Conservation (phyloP, 2,329 filamentous ascomycete species). For the Pyricularia sp. region DNA sequence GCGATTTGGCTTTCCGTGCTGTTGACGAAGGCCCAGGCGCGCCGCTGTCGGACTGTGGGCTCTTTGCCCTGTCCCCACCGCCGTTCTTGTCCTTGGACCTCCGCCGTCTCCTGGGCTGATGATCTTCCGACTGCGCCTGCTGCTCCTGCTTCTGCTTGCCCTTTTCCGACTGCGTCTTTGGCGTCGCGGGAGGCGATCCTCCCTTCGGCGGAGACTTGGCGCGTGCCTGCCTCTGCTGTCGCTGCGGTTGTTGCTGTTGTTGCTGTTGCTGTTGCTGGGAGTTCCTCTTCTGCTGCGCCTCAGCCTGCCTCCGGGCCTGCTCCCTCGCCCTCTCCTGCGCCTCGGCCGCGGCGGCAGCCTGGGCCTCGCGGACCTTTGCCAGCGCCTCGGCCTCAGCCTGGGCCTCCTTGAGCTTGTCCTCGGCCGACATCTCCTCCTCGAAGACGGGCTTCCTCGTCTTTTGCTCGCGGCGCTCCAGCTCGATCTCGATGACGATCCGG, state of each 20-base stretch:
- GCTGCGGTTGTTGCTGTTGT: neutral
- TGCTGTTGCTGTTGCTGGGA: neutral
- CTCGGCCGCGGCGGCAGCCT: neutral
- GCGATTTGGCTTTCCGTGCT: neutral
- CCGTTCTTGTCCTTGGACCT: neutral
- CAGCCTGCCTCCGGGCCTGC: neutral
- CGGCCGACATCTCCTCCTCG: neutral
- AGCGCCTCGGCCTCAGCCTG: constrained; percentile 1
- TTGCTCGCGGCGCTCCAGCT: constrained; percentile 42
- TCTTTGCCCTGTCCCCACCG: neutral
- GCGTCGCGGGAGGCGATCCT: neutral
- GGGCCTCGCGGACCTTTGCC: neutral
- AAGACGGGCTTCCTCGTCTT: constrained; percentile 4
- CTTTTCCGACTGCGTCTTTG: neutral
- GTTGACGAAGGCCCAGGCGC: neutral
- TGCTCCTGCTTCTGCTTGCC: neutral
- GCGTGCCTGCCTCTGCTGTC: neutral
- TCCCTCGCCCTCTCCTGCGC: neutral
- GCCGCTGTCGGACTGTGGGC: neutral
- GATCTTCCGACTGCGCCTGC: neutral
- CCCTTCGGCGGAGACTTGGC: neutral
- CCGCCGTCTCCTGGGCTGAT: neutral
- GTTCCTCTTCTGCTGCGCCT: neutral
- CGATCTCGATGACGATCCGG: constrained; percentile 43
- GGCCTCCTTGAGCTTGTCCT: neutral